These are phyloP conservation scores for Coniferiporia weirii DNA, from an alignment of 1,284 basidiomycete species.

Conservation along the genomic window DNA sequence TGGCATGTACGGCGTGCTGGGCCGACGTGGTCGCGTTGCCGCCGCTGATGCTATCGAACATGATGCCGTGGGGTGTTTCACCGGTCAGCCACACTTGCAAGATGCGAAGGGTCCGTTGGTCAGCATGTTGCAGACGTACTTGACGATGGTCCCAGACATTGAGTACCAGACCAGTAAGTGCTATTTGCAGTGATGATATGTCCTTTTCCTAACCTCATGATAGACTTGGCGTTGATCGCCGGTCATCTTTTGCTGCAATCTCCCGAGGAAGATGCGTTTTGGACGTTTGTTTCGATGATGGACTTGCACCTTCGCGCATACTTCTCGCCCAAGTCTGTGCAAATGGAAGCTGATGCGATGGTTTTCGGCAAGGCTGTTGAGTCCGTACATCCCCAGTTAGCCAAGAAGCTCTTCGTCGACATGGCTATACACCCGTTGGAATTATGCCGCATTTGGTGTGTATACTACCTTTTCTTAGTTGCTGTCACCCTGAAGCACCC, in stretches of 20 bases:
- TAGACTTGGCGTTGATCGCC: conserved; percentile 72
- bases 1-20: conserved; percentile 66
- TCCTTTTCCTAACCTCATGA: conserved; percentile 22
- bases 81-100: conserved; percentile 49
- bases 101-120: conserved; percentile 49
- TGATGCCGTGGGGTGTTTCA: conserved; percentile 51
- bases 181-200: conserved; percentile 10
- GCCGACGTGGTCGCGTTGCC: conserved; percentile 50
- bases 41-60: conserved; percentile 54
- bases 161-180: conserved; percentile 55
- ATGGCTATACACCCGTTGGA: conserved; percentile 51
- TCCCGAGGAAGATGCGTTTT: conserved; percentile 90
- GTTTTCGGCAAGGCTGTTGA: conserved; percentile 76
- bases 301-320: conserved; percentile 76
- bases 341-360: conserved; percentile 76
- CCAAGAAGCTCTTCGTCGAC: conserved; percentile 64
- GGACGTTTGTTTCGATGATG: conserved; percentile 86
- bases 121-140: conserved; percentile 64
- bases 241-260: conserved; percentile 78
- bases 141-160: conserved; percentile 77
- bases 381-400: conserved; percentile 55
- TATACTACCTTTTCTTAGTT: conserved; percentile 5
- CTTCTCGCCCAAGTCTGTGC: conserved; percentile 65
- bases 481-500: neutral
- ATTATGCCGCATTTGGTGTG: conserved; percentile 61